Evolutionary conservation across 805 yeast genomes (phyloP).

Genomic region (Cyberlindnera nakhonratchasimensis): DNA sequence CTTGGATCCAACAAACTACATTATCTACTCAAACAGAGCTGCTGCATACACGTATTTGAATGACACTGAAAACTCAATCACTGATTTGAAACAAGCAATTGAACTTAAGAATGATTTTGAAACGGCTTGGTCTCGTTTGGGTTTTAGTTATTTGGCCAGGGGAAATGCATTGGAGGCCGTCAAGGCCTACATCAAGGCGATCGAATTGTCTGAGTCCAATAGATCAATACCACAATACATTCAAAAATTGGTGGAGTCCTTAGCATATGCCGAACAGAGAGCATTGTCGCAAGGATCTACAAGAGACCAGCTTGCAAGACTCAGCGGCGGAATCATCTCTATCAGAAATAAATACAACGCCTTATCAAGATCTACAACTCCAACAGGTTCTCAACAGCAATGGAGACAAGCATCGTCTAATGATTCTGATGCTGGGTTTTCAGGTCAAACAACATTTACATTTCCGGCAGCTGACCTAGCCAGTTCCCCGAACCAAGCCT

Average conservation of each 20-base stretch:
- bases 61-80: slow-evolving; percentile 34
- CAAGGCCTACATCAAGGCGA: slow-evolving; percentile 35
- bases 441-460: not conserved
- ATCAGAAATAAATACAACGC: slow-evolving; percentile 7
- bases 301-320: slow-evolving; percentile 9
- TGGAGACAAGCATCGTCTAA: not conserved
- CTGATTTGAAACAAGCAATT: slow-evolving; percentile 33
- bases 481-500: slow-evolving; percentile 6
- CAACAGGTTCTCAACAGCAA: not conserved
- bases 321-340: slow-evolving; percentile 6
- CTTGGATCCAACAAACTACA: slow-evolving; percentile 31
- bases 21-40: slow-evolving; percentile 38
- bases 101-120: slow-evolving; percentile 33
- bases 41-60: slow-evolving; percentile 37
- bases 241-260: slow-evolving; percentile 15
- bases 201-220: slow-evolving; percentile 21
- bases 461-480: slow-evolving; percentile 2
- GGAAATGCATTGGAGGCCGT: slow-evolving; percentile 37
- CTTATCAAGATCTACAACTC: not conserved
- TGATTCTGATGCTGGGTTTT: not conserved
- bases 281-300: slow-evolving; percentile 17
- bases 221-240: slow-evolving; percentile 15
- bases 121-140: slow-evolving; percentile 39
- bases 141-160: slow-evolving; percentile 32
- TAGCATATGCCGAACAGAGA: slow-evolving; percentile 19